A percentile compares a stretch with the other conserved stretches of the same genome.
These are phyloP conservation scores for Cercospora sesami DNA, from an alignment of 2,329 filamentous ascomycete genomes.

Conservation along the genomic window DNA sequence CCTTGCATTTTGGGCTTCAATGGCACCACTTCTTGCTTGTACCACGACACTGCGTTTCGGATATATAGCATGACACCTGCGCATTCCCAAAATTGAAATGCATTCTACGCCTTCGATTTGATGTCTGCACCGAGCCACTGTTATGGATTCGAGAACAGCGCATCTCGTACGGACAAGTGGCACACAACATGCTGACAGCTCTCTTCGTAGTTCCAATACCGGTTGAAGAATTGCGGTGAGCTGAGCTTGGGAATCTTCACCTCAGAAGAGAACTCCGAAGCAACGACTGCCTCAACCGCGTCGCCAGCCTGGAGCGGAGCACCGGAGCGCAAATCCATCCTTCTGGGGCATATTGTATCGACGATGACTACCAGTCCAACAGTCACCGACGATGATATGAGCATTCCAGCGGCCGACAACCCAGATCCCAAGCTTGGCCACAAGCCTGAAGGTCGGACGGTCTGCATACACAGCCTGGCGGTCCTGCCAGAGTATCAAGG, in stretches of 20 bases:
- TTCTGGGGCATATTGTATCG: constrained; percentile 76
- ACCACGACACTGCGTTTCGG: constrained; percentile 23
- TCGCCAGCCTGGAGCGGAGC: constrained; percentile 60
- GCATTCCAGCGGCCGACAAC: constrained; percentile 55
- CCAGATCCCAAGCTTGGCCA: constrained; percentile 62
- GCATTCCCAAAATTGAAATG: constrained; percentile 17
- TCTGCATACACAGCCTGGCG: constrained; percentile 80
- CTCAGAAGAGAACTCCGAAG: constrained; percentile 55
- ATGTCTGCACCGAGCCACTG: not conserved
- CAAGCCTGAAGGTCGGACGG: constrained; percentile 69
- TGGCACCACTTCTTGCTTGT: constrained; percentile 17
- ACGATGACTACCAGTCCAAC: constrained; percentile 65
- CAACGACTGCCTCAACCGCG: constrained; percentile 57
- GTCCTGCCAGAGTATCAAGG: constrained; percentile 74
- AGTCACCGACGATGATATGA: constrained; percentile 77
- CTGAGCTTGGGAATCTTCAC: constrained; percentile 80
- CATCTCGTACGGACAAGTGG: not conserved
- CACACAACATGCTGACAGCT: constrained; percentile 18
- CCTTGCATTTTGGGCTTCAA: constrained; percentile 22
- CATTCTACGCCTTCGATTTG: not conserved
- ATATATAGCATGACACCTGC: constrained; percentile 23
- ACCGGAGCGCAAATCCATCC: constrained; percentile 59
- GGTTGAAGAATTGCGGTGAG: constrained; percentile 71
- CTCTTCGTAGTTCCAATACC: constrained; percentile 69
- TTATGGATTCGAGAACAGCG: not conserved